A percentile compares a stretch with the other conserved stretches of the same genome.
phyloP scores from a whole-genome alignment of 2,329 filamentous ascomycete species.

The Aotearoamyces nothofagi region DNA sequence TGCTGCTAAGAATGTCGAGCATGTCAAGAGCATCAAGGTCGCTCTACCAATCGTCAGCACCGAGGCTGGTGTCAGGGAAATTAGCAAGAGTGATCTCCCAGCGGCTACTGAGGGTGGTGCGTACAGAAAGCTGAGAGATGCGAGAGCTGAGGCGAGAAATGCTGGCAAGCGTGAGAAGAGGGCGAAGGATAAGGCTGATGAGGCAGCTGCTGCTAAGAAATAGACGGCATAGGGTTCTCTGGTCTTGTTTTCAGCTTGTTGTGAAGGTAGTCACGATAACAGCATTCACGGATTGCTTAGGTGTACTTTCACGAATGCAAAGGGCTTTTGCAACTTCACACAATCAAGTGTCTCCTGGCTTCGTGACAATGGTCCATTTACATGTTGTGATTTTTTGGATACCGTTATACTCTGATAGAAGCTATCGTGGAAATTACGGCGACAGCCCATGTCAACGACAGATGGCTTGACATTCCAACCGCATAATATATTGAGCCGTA shows the following conservation, averaged over 20 bases:
- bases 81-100: conserved; percentile 72
- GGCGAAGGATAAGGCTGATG: conserved; percentile 73
- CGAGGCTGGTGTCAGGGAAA: conserved; percentile 50
- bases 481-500: too few species aligned
- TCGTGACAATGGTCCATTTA: too few species aligned
- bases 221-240: conserved; percentile 29
- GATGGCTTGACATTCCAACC: too few species aligned
- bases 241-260: conserved; percentile 1
- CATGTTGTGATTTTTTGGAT: too few species aligned
- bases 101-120: conserved; percentile 66
- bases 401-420: too few species aligned
- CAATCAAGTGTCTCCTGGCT: too few species aligned
- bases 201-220: conserved; percentile 69
- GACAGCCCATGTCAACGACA: too few species aligned
- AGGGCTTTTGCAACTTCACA: too few species aligned
- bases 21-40: conserved; percentile 36
- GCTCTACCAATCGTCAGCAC: conserved; percentile 60
- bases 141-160: conserved; percentile 70
- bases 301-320: conserved; percentile 23
- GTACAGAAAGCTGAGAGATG: conserved; percentile 71
- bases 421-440: too few species aligned
- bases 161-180: conserved; percentile 86
- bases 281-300: conserved; percentile 19
- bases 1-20: conserved; percentile 45
- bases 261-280: conserved; percentile 15